Conservation (phyloP, 495 filamentous ascomycete species). For the Podospora anserina region DNA sequence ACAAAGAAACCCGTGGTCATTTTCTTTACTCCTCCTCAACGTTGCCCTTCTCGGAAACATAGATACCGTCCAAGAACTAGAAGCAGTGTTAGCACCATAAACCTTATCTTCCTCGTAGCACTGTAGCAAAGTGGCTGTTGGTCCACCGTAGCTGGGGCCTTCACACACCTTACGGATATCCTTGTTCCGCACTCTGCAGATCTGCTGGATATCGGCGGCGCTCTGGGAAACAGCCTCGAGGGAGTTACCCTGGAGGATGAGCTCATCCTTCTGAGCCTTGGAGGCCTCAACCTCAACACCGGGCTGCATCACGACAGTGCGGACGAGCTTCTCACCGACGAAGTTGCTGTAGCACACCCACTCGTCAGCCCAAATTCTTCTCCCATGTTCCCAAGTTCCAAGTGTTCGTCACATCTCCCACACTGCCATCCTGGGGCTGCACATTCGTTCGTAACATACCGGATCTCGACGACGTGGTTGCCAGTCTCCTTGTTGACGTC, state of each 20-base stretch:
- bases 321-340: constrained; percentile 99
- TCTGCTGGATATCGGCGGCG: constrained; percentile 98
- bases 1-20: constrained; percentile 48
- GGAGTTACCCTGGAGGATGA: constrained; percentile 87
- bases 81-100: constrained; percentile 32
- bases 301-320: constrained; percentile 77
- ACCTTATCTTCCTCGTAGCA: background rate
- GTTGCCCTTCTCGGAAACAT: constrained; percentile 97
- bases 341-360: constrained; percentile 70
- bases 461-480: constrained; percentile 87
- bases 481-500: constrained; percentile 94
- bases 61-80: constrained; percentile 99
- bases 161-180: constrained; percentile 94
- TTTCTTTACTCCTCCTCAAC: constrained; percentile 64
- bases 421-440: background rate
- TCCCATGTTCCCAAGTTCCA: constrained; percentile 1
- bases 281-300: constrained; percentile 89
- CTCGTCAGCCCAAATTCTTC: constrained; percentile 30
- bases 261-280: constrained; percentile 93
- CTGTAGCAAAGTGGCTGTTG: background rate
- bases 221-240: constrained; percentile 95
- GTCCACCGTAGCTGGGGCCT: constrained; percentile 2
- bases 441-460: constrained; percentile 56
- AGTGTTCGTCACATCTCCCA: background rate
- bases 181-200: constrained; percentile 99